Conservation (phyloP, 768 basidiomycete genomes). For the Infundibulicybe gibba region DNA sequence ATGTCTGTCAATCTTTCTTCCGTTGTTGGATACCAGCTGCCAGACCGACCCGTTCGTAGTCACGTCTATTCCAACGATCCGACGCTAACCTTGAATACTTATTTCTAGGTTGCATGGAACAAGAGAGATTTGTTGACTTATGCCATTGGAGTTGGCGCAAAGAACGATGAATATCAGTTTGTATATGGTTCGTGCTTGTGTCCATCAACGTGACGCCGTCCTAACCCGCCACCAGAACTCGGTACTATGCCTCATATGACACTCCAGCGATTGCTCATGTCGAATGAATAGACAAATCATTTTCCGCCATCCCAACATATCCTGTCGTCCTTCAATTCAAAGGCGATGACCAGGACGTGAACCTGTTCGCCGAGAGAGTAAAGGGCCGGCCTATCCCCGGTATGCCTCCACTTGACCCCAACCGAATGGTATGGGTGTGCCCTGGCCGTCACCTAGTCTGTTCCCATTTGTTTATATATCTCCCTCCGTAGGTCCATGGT, state of each 20-base stretch:
- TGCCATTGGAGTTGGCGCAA: constrained; percentile 79
- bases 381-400: constrained; percentile 50
- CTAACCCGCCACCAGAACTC: constrained; percentile 38
- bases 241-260: constrained; percentile 28
- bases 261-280: neutral
- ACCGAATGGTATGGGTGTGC: constrained; percentile 52
- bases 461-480: neutral
- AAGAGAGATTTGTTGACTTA: constrained; percentile 80
- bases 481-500: constrained; percentile 60
- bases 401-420: constrained; percentile 67
- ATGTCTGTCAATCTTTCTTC: constrained; percentile 62
- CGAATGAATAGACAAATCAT: constrained; percentile 49
- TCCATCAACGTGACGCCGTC: neutral
- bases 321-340: constrained; percentile 78
- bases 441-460: neutral
- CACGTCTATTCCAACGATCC: neutral
- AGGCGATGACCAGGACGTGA: constrained; percentile 64
- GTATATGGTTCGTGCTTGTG: constrained; percentile 56
- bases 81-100: constrained; percentile 7
- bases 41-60: constrained; percentile 49
- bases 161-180: constrained; percentile 63
- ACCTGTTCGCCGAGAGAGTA: constrained; percentile 57
- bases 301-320: constrained; percentile 80
- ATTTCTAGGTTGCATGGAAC: constrained; percentile 74
- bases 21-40: constrained; percentile 57